Evolutionary conservation across 352 stramenopile genomes (phyloP).

Genomic region (Halophytophthora batemanensis): DNA sequence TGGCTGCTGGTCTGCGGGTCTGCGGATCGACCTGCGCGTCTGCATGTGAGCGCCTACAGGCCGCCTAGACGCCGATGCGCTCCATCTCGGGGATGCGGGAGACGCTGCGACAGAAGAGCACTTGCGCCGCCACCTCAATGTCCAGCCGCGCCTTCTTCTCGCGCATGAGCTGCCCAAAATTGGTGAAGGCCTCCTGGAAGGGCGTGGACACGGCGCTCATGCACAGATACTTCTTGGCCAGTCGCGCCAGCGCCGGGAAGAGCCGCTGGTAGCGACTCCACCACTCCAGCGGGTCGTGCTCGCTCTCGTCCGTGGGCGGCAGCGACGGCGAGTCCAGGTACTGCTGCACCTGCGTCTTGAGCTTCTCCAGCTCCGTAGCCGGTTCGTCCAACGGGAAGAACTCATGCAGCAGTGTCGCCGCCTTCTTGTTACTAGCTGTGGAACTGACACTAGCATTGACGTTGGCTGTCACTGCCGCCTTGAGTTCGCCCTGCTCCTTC

Average conservation of each 20-base stretch:
- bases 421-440: conserved; percentile 17
- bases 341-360: conserved; percentile 64
- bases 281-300: conserved; percentile 81
- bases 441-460: neutral
- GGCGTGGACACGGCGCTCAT: conserved; percentile 74
- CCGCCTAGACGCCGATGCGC: conserved; percentile 61
- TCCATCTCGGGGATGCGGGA: conserved; percentile 83
- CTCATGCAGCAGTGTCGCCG: conserved; percentile 40
- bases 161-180: conserved; percentile 71
- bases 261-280: conserved; percentile 73
- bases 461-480: conserved; percentile 6
- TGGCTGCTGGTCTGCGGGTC: no score
- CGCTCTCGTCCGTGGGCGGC: conserved; percentile 59
- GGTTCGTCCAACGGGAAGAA: conserved; percentile 65
- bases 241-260: conserved; percentile 63
- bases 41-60: no score
- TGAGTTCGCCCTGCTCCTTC: conserved; percentile 18
- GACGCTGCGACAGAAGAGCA: conserved; percentile 77
- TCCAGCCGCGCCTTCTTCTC: conserved; percentile 76
- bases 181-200: conserved; percentile 77
- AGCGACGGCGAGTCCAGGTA: conserved; percentile 70
- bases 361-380: conserved; percentile 48
- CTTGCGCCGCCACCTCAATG: conserved; percentile 74
- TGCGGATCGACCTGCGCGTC: no score
- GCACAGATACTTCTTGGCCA: conserved; percentile 74